Evolutionary conservation across 2,329 filamentous ascomycete genomes (phyloP).

Genomic region (Fusarium sp.): DNA sequence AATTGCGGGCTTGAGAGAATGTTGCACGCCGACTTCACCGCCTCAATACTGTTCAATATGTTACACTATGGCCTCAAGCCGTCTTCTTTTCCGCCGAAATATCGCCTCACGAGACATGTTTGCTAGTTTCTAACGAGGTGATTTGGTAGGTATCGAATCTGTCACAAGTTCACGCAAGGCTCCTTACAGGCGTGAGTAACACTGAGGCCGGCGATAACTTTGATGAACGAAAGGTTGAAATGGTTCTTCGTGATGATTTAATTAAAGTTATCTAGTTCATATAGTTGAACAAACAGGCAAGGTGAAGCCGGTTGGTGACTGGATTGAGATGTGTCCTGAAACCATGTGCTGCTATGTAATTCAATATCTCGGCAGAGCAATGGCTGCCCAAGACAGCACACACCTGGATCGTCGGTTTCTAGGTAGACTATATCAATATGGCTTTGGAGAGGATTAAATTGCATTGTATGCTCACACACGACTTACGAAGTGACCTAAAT

Average conservation of each 20-base stretch:
- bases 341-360: not conserved
- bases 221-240: not conserved
- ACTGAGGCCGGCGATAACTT: not conserved
- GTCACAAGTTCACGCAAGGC: not conserved
- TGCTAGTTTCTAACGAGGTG: fast-evolving
- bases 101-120: not conserved
- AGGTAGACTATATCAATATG: too few species aligned
- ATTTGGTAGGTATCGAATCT: not conserved
- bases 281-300: not conserved
- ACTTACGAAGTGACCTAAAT: fast-evolving
- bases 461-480: too few species aligned
- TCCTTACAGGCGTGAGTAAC: not conserved
- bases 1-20: not conserved
- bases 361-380: not conserved
- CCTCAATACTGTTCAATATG: not conserved
- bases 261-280: not conserved
- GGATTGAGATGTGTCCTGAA: not conserved
- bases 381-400: not conserved
- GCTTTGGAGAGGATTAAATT: too few species aligned
- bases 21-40: not conserved
- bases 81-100: not conserved
- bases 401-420: not conserved
- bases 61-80: not conserved
- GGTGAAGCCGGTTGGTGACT: not conserved
- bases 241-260: too few species aligned